Evolutionary conservation across 1,284 basidiomycete species (phyloP).

Genomic region (Ganoderma sinense): DNA sequence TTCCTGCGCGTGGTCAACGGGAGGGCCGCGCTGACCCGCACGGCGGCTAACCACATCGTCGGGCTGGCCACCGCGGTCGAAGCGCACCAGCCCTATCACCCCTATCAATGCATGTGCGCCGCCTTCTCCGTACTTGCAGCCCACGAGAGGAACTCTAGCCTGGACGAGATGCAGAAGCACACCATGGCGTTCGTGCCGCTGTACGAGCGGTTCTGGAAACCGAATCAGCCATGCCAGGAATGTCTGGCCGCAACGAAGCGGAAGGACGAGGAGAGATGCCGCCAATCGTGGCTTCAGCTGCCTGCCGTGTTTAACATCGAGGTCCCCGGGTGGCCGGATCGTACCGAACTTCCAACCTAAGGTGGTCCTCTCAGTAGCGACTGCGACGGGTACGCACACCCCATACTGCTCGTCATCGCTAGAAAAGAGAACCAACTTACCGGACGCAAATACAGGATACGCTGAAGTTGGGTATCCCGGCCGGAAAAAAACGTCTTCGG

Average conservation of each 20-base stretch:
- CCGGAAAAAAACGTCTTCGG: not conserved
- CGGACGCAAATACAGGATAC: too few relatives aligned
- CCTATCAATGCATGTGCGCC: not conserved
- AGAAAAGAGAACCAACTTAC: not conserved
- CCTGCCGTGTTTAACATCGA: not conserved
- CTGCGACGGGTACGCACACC: not conserved
- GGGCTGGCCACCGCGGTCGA: not conserved
- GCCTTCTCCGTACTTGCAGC: not conserved
- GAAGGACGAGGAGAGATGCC: not conserved
- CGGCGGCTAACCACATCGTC: not conserved
- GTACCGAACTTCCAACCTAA: not conserved
- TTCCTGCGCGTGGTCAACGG: constrained; percentile 2
- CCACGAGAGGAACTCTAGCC: not conserved
- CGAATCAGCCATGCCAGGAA: not conserved
- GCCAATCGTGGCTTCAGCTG: not conserved
- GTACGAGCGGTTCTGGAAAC: not conserved
- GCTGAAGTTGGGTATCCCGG: not conserved
- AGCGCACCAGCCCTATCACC: not conserved
- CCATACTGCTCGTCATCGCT: not conserved
- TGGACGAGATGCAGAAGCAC: not conserved
- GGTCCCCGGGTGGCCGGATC: not conserved
- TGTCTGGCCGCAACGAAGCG: not conserved
- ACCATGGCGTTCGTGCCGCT: not conserved
- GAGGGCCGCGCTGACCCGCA: not conserved
- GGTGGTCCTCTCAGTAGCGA: not conserved